Base-by-base conservation (phyloP, 2,329 filamentous ascomycete species). In the Trichoderma gracile region DNA sequence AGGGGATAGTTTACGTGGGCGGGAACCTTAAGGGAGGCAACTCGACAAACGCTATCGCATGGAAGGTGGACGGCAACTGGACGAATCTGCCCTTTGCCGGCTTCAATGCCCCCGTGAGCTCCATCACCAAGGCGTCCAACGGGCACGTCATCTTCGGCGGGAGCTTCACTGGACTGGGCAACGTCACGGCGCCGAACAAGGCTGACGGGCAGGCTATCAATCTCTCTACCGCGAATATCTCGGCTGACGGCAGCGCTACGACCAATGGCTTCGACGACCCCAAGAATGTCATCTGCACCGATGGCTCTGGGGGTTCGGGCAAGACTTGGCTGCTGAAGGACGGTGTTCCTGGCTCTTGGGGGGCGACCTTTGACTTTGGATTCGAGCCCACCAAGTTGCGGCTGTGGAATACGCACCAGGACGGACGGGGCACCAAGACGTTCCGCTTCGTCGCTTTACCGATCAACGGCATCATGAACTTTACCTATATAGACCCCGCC, bases 91-190 rank as follows among this genome's bases (percentile, higher is more conserved):
- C 94, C 2, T 99, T 99, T 79, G 87, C 88, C 46, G 96, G 96
- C 23, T 96, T 99, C 78, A 98, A 98, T 77, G 93, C 93, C 27
- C 92, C 92, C 2, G 93, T 99, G 58, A 86, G 86, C 67, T 90
- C 93, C 43, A 98, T 99, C 69, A 84, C 87, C 57, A 93, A 92
- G 78, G 86, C 89, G 21, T 82, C 88, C 1, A 90, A 92, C 70
- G 91, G 91, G 9, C 90, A 96, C 73, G 91, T 99, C 68, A 86
- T 98, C 63, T 99, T 97, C 73, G 96, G 92, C 53, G 95, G 95
- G 56, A 86, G 85, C 63, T 99, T 99, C 73, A 93, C 91, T 65
- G 92, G 92, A 8, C 79, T 98, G 9, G 92, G 92, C 66, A 97
- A 97, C 74, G 85, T 88, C 2, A 91, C 86, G 67, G 83, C 86